Conservation (phyloP, 2,329 filamentous ascomycete genomes). For the Paraphaeosphaeria sporulosa region DNA sequence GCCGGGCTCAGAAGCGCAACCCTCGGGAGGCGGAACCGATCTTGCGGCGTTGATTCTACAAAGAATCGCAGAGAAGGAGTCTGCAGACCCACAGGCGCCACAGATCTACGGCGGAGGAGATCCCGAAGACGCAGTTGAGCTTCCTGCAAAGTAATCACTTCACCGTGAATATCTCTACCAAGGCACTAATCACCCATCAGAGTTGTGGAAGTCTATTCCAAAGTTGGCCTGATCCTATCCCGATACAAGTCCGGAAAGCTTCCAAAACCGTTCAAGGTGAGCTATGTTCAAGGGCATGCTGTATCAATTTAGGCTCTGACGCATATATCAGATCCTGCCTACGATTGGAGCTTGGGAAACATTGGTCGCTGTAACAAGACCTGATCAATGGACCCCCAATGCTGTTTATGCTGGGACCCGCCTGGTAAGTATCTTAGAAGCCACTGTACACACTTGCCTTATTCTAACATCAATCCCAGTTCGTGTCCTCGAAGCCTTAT, state of each 20-base stretch:
- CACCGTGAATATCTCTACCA: no score
- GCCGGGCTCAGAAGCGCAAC: constrained; percentile 60
- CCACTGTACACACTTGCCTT: neutral
- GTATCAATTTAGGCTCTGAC: neutral
- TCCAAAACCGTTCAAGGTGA: constrained; percentile 88
- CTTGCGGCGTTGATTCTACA: constrained; percentile 91
- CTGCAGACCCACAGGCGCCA: constrained; percentile 59
- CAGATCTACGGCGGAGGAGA: constrained; percentile 62
- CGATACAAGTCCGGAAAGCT: constrained; percentile 96
- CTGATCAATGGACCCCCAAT: constrained; percentile 80
- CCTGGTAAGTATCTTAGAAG: constrained; percentile 61
- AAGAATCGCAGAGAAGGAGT: constrained; percentile 93
- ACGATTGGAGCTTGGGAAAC: constrained; percentile 92
- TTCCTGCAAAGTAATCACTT: constrained; percentile 72
- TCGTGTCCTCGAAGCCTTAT: constrained; percentile 82
- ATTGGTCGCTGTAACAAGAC: constrained; percentile 82
- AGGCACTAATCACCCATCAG: no score
- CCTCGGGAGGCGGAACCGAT: constrained; percentile 67
- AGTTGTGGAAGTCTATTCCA: constrained; percentile 91
- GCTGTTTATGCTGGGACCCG: constrained; percentile 88
- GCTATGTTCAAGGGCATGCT: neutral
- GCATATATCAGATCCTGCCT: constrained; percentile 71
- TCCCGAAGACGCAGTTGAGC: constrained; percentile 81
- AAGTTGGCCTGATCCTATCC: constrained; percentile 88
- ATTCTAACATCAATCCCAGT: constrained; percentile 49